Evolutionary conservation across 805 yeast genomes (phyloP), one percentile per base, ranked within the genome.

Genomic region (Metschnikowia hibisci): DNA sequence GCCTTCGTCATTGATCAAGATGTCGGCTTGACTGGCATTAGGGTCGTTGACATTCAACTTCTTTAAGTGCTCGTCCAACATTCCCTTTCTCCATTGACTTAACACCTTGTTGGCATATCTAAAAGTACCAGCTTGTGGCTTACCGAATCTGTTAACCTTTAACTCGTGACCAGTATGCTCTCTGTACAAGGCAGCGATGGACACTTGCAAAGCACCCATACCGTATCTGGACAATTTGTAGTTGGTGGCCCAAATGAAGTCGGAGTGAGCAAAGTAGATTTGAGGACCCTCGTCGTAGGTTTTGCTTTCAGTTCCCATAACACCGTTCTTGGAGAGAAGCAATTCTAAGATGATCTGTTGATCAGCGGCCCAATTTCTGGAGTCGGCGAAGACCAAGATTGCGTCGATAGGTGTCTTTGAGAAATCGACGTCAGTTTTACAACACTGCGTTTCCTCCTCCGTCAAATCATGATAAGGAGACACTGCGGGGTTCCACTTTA

Each of bases 161-260:
- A 88, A 72, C 53, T 85, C 90, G 51, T 74, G 76, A 45, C 95
- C 95, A 2, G 96, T 87, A 57, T 84, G 88, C 56, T 87, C 95
- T 60, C 82, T 77, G 66, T 81, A 88, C 45, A 88, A 71, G 0
- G 95, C 93, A 43, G 90, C 89, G 57, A 87, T 81, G 15, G 95
- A 84, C 31, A 86, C 89, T 63, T 87, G 96, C 51, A 88, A 72
- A 3, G 96, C 96, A 46, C 96, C 96, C 95, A 88, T 89, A 48
- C 96, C 96, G 60, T 88, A 87, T 60, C 96, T 74, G 13, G 88
- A 80, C 48, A 85, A 71, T 54, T 78, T 79, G 60, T 85, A 87
- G 64, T 87, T 85, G 3, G 96, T 86, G 10, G 96, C 91, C 96
- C 96, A 88, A 43, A 88, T 87, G 56, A 88, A 84, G 66, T 88